Percentiles rank a stretch among this genome's conserved stretches.
phyloP scores from a whole-genome alignment of 2,329 filamentous ascomycete genomes.

The Pseudomassariella vexata region DNA sequence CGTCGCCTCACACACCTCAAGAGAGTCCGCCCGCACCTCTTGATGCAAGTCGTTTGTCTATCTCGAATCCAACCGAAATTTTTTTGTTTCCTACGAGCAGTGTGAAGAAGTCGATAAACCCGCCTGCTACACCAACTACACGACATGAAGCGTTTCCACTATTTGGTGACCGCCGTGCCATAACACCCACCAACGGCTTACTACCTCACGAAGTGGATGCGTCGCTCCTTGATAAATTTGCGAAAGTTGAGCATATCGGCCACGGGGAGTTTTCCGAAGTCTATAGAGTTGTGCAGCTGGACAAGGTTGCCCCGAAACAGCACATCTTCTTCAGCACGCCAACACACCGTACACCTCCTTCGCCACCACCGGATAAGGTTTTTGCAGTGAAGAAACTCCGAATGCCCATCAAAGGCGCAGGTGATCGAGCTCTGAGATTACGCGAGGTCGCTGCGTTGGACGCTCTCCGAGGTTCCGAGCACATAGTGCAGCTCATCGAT shows the following conservation, averaged over 20 bases:
- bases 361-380: conserved; percentile 52
- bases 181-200: conserved; percentile 65
- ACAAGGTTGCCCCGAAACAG: conserved; percentile 24
- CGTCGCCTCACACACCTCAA: conserved; percentile 71
- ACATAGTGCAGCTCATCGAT: conserved; percentile 78
- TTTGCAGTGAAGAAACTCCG: conserved; percentile 95
- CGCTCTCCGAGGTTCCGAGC: conserved; percentile 71
- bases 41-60: conserved; percentile 80
- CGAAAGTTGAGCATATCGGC: conserved; percentile 73
- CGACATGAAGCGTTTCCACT: conserved; percentile 50
- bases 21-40: conserved; percentile 67
- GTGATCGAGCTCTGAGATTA: conserved; percentile 77
- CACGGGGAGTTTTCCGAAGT: conserved; percentile 92
- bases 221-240: conserved; percentile 68
- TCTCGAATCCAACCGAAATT: conserved; percentile 54
- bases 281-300: conserved; percentile 68
- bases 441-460: conserved; percentile 78
- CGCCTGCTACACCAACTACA: conserved; percentile 78
- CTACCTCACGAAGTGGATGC: conserved; percentile 71
- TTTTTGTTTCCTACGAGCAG: conserved; percentile 30
- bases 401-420: conserved; percentile 68
- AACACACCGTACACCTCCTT: conserved; percentile 44
- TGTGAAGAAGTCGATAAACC: conserved; percentile 35
- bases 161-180: conserved; percentile 55
- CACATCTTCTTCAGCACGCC: conserved; percentile 41